These are phyloP conservation scores for Plantago coronopus DNA, from an alignment of 305 asterid genomes.

Conservation along the genomic window DNA sequence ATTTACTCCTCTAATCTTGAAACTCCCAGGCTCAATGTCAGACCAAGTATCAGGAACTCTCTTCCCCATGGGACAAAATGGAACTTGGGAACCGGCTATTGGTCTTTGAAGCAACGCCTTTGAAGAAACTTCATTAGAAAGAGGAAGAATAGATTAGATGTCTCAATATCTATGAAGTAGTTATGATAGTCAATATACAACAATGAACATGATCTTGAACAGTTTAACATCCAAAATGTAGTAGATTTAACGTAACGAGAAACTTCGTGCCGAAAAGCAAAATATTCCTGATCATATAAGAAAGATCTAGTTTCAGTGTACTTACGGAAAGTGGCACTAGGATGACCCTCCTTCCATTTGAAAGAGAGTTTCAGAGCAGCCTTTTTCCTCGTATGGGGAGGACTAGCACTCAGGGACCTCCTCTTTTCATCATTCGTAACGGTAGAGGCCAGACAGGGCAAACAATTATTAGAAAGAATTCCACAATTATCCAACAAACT, in stretches of 20 bases:
- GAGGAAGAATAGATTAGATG: constrained; percentile 5
- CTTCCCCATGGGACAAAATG: constrained; percentile 83
- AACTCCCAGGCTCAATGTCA: constrained; percentile 70
- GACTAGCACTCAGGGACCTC: constrained; percentile 59
- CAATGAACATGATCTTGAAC: not conserved
- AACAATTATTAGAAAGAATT: constrained; percentile 69
- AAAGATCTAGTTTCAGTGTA: constrained; percentile 6
- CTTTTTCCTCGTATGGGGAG: constrained; percentile 57
- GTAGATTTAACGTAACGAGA: too few relatives aligned
- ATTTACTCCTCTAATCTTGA: constrained; percentile 76
- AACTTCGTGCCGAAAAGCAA: too few relatives aligned
- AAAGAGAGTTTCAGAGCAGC: constrained; percentile 64
- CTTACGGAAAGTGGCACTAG: constrained; percentile 64
- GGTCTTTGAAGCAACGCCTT: constrained; percentile 74
- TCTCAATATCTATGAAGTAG: not conserved
- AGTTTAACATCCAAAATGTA: not conserved
- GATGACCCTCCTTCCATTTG: constrained; percentile 86
- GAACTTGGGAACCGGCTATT: constrained; percentile 91
- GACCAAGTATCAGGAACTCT: constrained; percentile 94
- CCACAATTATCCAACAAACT: constrained; percentile 74
- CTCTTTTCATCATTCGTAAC: constrained; percentile 65
- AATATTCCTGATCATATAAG: too few relatives aligned
- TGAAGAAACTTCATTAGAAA: constrained; percentile 62
- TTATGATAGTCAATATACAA: not conserved
- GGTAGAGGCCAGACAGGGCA: constrained; percentile 89